These are phyloP conservation scores for Paracoccidioides brasiliensis DNA, from an alignment of 2,329 filamentous ascomycete species.

Conservation along the genomic window DNA sequence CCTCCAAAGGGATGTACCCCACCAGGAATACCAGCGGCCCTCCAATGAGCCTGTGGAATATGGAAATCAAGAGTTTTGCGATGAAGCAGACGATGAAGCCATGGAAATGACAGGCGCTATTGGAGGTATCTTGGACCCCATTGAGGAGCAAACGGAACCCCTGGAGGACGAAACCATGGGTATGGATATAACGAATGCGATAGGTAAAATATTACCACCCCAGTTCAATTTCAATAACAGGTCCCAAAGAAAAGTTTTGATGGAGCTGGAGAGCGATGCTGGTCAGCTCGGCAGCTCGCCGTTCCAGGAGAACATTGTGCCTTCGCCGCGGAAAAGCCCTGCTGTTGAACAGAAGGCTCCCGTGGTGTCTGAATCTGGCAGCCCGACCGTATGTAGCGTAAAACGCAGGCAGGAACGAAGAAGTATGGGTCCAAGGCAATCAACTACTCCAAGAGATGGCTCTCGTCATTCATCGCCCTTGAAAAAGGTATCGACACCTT, in stretches of 20 bases:
- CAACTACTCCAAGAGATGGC: constrained; percentile 31
- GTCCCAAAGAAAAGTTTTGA: constrained; percentile 41
- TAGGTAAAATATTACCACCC: constrained; percentile 48
- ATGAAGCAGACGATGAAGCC: constrained; percentile 21
- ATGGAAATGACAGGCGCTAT: constrained; percentile 50
- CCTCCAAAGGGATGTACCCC: background rate
- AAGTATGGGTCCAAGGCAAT: constrained; percentile 34
- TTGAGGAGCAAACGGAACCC: constrained; percentile 27
- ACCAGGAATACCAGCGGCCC: constrained; percentile 8
- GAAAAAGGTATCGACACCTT: constrained; percentile 26
- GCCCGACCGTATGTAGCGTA: constrained; percentile 43
- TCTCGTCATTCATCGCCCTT: constrained; percentile 20
- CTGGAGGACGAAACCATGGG: constrained; percentile 37
- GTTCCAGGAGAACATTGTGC: constrained; percentile 27
- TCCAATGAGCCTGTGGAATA: constrained; percentile 10
- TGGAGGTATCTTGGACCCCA: constrained; percentile 31
- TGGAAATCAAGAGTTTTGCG: constrained; percentile 5
- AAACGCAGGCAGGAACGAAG: constrained; percentile 33
- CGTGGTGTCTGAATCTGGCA: constrained; percentile 38
- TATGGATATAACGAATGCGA: constrained; percentile 55
- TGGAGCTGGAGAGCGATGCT: constrained; percentile 42
- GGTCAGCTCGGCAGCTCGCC: constrained; percentile 35
- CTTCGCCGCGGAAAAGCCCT: constrained; percentile 19
- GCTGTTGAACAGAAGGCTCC: constrained; percentile 24
- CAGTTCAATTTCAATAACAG: constrained; percentile 27